Percentiles rank a stretch among this genome's conserved stretches.
Conservation (phyloP, 2,329 filamentous ascomycete genomes). For the Aspergillus terreus region DNA sequence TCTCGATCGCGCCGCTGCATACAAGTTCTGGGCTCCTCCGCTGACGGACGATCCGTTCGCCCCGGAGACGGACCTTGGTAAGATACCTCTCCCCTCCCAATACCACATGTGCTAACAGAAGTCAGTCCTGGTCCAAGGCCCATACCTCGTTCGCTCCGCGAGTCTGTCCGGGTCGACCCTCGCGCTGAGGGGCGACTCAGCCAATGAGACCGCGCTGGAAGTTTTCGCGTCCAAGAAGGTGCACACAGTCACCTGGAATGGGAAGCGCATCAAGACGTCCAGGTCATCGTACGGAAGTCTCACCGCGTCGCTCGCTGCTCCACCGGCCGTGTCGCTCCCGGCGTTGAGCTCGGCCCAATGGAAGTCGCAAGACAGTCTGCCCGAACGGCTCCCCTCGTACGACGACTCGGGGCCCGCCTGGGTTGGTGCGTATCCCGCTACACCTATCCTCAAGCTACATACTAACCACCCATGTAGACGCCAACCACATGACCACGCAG, state of each 20-base stretch:
- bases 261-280: conserved; percentile 28
- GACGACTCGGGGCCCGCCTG: conserved; percentile 40
- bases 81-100: background rate
- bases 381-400: conserved; percentile 38
- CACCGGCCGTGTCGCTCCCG: conserved; percentile 29
- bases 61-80: conserved; percentile 45
- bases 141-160: conserved; percentile 51
- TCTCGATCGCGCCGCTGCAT: conserved; percentile 53
- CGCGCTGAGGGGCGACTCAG: conserved; percentile 45
- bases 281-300: conserved; percentile 40
- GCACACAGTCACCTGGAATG: conserved; percentile 52
- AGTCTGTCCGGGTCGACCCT: conserved; percentile 36
- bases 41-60: conserved; percentile 48
- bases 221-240: conserved; percentile 48
- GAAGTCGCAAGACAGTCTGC: conserved; percentile 44
- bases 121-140: conserved; percentile 51
- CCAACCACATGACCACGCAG: conserved; percentile 39
- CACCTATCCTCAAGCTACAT: background rate
- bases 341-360: conserved; percentile 25
- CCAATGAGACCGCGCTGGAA: conserved; percentile 40
- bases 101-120: background rate
- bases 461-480: conserved; percentile 16
- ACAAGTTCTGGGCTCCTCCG: conserved; percentile 55
- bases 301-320: conserved; percentile 28
- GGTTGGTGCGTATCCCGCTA: conserved; percentile 24